Percentiles rank a stretch among this genome's conserved stretches.
Conservation (phyloP, 1,284 basidiomycete genomes). For the Inonotus obliquus region DNA sequence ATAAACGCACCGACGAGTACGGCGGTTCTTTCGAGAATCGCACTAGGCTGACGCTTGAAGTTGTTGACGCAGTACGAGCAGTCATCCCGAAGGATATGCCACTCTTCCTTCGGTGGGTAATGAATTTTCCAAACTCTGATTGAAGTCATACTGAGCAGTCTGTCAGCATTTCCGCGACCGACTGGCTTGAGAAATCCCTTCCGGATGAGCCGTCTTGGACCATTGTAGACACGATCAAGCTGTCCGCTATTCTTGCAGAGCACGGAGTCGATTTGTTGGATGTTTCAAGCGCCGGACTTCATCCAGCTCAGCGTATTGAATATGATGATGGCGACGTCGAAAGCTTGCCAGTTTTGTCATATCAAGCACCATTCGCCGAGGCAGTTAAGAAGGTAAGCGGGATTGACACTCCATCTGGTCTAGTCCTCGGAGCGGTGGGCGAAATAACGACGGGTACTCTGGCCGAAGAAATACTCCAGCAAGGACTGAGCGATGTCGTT, state of each 20-base stretch:
- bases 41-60: constrained; percentile 43
- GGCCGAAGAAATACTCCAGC: constrained; percentile 39
- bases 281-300: constrained; percentile 50
- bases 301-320: constrained; percentile 36
- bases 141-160: constrained; percentile 21
- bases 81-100: constrained; percentile 39
- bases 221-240: constrained; percentile 46
- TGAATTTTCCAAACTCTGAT: constrained; percentile 32
- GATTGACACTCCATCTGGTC: constrained; percentile 22
- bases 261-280: constrained; percentile 56
- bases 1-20: constrained; percentile 50
- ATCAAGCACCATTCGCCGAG: constrained; percentile 36
- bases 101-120: constrained; percentile 43
- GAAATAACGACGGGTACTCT: constrained; percentile 41
- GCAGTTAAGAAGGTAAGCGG: constrained; percentile 34
- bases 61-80: constrained; percentile 36
- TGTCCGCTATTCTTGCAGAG: constrained; percentile 43
- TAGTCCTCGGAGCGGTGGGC: constrained; percentile 46
- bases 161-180: constrained; percentile 47
- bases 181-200: constrained; percentile 49
- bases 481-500: constrained; percentile 35
- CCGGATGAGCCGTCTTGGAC: constrained; percentile 49
- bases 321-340: constrained; percentile 24
- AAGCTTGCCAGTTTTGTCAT: neutral
- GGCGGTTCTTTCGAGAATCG: constrained; percentile 53